Percentiles rank a stretch among this genome's conserved stretches.
These are phyloP conservation scores for Phytophthora citricola DNA, from an alignment of 352 stramenopile species.

Conservation along the genomic window DNA sequence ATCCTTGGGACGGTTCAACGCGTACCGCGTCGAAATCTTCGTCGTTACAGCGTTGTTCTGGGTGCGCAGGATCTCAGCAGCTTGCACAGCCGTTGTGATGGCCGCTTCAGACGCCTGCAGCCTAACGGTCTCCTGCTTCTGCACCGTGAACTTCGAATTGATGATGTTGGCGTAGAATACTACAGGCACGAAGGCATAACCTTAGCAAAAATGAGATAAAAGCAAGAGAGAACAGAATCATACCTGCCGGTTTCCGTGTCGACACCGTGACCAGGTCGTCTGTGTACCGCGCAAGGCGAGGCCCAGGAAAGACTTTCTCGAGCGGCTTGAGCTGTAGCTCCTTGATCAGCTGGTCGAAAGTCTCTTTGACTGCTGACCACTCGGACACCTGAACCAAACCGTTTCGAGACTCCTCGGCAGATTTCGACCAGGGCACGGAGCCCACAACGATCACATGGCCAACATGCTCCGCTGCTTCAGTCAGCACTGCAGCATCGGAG, in stretches of 20 bases:
- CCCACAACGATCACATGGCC: conserved; percentile 51
- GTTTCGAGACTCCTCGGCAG: conserved; percentile 4
- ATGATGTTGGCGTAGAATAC: conserved; percentile 86
- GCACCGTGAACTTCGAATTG: conserved; percentile 78
- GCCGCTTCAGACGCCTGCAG: conserved; percentile 71
- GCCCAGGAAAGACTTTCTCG: conserved; percentile 52
- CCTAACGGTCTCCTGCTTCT: conserved; percentile 69
- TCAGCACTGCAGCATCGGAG: conserved; percentile 42
- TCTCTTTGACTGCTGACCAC: conserved; percentile 45
- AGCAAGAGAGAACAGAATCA: background rate
- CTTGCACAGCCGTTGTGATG: conserved; percentile 79
- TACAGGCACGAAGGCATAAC: conserved; percentile 8
- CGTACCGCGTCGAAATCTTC: conserved; percentile 80
- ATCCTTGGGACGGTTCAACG: conserved; percentile 59
- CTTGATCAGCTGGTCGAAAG: conserved; percentile 48
- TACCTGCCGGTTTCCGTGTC: conserved; percentile 72
- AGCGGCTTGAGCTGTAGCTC: conserved; percentile 54
- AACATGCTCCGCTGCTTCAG: conserved; percentile 36
- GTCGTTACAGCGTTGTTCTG: conserved; percentile 61
- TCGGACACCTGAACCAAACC: conserved; percentile 30
- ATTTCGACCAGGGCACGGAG: conserved; percentile 57
- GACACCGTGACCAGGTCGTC: conserved; percentile 82
- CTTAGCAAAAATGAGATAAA: background rate
- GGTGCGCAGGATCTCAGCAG: conserved; percentile 70
- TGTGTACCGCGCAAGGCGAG: conserved; percentile 70